Conservation (phyloP, 495 filamentous ascomycete species). For the Geopyxis carbonaria region DNA sequence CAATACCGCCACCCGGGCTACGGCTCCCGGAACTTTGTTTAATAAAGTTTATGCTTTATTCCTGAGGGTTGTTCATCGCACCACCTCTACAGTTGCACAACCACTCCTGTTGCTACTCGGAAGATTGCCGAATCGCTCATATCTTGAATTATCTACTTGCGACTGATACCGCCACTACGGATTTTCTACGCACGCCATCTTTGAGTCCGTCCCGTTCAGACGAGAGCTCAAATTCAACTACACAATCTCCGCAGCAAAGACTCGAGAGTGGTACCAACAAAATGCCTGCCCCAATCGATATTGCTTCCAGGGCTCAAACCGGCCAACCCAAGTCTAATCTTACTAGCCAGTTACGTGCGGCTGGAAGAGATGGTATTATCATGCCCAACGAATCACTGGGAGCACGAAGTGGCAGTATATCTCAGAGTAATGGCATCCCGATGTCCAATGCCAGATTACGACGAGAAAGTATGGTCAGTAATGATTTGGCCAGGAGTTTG, state of each 20-base stretch:
- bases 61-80: too few relatives aligned
- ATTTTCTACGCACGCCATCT: conserved; percentile 23
- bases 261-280: conserved; percentile 1
- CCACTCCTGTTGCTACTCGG: too few relatives aligned
- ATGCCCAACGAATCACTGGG: conserved; percentile 13
- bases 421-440: conserved; percentile 23
- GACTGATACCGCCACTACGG: conserved; percentile 13
- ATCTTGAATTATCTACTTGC: not conserved
- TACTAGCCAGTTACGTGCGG: conserved; percentile 21
- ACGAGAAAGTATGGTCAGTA: conserved; percentile 45
- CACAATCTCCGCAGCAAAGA: not conserved
- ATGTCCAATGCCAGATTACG: conserved; percentile 30
- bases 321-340: conserved; percentile 21
- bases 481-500: conserved; percentile 56
- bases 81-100: too few relatives aligned
- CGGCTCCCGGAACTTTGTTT: too few relatives aligned
- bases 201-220: conserved; percentile 21
- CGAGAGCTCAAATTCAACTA: conserved; percentile 21
- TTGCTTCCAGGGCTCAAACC: conserved; percentile 15
- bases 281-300: conserved; percentile 25
- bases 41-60: too few relatives aligned
- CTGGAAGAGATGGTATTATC: conserved; percentile 14
- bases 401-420: conserved; percentile 17
- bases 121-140: too few relatives aligned
- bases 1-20: too few relatives aligned